phyloP scores from a whole-genome alignment of 805 yeast genomes.

The Martiniozyma abietophila region DNA sequence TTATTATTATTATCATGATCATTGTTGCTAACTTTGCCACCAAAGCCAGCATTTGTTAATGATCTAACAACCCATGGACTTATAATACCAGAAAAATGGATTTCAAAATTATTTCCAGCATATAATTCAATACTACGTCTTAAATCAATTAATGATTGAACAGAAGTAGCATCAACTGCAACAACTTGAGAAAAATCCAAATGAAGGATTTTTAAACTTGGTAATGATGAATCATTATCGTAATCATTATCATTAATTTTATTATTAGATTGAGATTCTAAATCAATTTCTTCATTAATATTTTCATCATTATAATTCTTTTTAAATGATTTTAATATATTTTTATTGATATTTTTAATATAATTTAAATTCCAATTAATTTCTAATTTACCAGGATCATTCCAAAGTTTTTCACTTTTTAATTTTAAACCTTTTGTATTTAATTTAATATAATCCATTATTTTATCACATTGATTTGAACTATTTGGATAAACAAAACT shows the following conservation, averaged over 20 bases:
- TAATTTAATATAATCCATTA: conserved; percentile 57
- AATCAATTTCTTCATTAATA: background rate
- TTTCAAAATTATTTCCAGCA: conserved; percentile 77
- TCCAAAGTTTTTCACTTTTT: conserved; percentile 66
- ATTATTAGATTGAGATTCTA: background rate
- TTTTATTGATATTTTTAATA: background rate
- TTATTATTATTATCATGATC: conserved; percentile 4
- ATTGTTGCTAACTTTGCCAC: conserved; percentile 25
- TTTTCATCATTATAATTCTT: background rate
- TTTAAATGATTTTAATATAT: conserved; percentile 20
- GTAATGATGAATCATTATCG: too few species aligned
- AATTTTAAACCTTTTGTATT: conserved; percentile 49
- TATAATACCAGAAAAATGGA: conserved; percentile 78
- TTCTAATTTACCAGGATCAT: conserved; percentile 65
- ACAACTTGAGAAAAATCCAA: conserved; percentile 76
- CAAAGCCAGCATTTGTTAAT: conserved; percentile 69
- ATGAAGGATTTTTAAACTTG: conserved; percentile 60
- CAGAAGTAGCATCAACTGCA: conserved; percentile 68
- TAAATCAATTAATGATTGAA: conserved; percentile 70
- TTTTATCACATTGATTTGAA: conserved; percentile 59
- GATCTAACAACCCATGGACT: conserved; percentile 84
- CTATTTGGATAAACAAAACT: conserved; percentile 76
- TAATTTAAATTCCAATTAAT: conserved; percentile 8
- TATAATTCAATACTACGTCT: conserved; percentile 62
- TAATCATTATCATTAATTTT: conserved; percentile 15